Conservation (phyloP, 2,329 filamentous ascomycete species). For the Rhynchosporium secalis region DNA sequence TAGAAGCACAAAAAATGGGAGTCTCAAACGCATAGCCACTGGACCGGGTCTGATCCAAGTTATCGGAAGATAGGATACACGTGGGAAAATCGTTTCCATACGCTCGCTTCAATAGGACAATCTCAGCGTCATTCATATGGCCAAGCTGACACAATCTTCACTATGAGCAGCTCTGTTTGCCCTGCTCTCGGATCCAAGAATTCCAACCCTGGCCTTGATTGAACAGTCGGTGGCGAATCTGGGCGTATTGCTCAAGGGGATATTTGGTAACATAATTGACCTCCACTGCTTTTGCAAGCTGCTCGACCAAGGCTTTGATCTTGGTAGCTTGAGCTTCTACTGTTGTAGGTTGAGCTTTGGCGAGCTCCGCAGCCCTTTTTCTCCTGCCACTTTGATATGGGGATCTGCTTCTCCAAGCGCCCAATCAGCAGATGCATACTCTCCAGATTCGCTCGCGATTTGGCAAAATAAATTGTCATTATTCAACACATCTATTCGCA, state of each 20-base stretch:
- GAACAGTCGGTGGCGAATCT: background rate
- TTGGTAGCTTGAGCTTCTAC: background rate
- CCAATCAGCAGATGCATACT: background rate
- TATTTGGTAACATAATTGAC: background rate
- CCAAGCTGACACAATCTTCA: background rate
- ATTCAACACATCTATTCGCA: background rate
- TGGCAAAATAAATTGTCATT: background rate
- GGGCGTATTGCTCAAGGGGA: background rate
- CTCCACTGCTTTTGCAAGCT: too few relatives aligned
- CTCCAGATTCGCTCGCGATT: background rate
- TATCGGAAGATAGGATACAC: background rate
- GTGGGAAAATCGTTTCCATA: background rate
- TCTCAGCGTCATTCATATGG: background rate
- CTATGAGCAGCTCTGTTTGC: background rate
- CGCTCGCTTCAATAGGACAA: background rate
- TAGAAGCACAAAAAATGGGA: background rate
- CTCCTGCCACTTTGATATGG: background rate
- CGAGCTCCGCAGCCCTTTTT: background rate
- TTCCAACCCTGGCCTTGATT: background rate
- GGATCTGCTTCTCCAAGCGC: background rate
- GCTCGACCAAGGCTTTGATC: too few relatives aligned
- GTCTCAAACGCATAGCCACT: background rate
- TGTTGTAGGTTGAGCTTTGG: background rate
- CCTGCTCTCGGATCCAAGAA: background rate
- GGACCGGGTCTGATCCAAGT: background rate